Base-by-base conservation (phyloP, 768 basidiomycete species). In the Infundibulicybe gibba region DNA sequence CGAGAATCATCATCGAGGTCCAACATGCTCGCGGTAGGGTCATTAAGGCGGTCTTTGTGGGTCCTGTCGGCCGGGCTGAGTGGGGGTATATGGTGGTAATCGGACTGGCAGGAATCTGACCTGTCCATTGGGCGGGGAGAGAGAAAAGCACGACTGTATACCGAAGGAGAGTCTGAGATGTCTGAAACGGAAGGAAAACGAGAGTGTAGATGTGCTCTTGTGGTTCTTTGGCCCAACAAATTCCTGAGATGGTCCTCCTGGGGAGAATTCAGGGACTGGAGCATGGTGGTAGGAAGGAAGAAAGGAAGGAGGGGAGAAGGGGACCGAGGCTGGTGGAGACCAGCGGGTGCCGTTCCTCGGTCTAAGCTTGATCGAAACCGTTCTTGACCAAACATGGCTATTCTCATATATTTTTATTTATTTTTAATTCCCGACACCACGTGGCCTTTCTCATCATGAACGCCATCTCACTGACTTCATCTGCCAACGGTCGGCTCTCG, bases 91-190 rank as follows among this genome's bases (percentile, higher is more conserved):
- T 51, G 46, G 32, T 37, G 49, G 51, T 50, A 57, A 20, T 54
- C 51, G 41, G 55, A 58, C 48, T 49, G 63, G 61, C 54, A 61
- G 52, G 56, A 65, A 62, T 48, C 41, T 40, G 54, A 61, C 37
- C 61, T 58, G 53, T 72, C 66, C 31, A 52, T 49, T 30, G 69
- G 64, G 45, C 64, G 67, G 20, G 83, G 80, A 32, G 83, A 81
- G 60, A 79, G 79, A 60, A 77, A 73, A 47, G 77, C 56, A 52
- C 70, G 77, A 60, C 77, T 83, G 61, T 88, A 87, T 53, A 85
- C 67, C 41, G 85, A 87, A 54, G 83, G 83, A 45, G 85, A 77
- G 63, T 87, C 84, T 37, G 79, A 72, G 48, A 72, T 74, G 53
- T 84, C 75, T 17, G 83, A 75, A 55, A 76, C 60, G 45, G 82